Evolutionary conservation across 2,329 filamentous ascomycete species (phyloP).

Genomic region (Fusarium circinatum): DNA sequence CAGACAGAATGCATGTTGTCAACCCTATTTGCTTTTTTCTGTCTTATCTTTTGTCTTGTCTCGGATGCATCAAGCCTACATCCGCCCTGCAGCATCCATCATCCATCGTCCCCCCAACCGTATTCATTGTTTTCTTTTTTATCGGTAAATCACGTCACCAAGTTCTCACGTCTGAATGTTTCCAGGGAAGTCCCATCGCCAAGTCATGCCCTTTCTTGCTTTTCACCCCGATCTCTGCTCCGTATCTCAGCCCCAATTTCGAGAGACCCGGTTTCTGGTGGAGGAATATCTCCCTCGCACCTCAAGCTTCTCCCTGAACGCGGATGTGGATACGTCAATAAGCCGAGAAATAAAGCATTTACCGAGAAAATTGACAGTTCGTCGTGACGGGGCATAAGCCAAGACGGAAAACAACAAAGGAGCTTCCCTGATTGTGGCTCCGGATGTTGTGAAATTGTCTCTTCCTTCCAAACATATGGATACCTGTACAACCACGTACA

Average conservation of each 20-base stretch:
- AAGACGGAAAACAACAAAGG: constrained; percentile 1
- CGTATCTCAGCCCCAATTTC: neutral
- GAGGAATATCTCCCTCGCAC: constrained; percentile 1
- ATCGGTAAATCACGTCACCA: constrained; percentile 16
- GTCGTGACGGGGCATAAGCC: neutral
- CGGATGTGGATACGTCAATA: constrained; percentile 9
- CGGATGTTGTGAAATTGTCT: neutral
- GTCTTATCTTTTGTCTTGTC: constrained; percentile 10
- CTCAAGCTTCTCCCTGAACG: neutral
- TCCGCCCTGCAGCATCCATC: constrained; percentile 10
- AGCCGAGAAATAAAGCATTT: constrained; percentile 1
- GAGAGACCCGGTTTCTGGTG: constrained; percentile 1
- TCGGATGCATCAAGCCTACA: constrained; percentile 16
- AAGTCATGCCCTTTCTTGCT: constrained; percentile 4
- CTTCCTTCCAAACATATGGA: neutral
- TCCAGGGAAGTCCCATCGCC: neutral
- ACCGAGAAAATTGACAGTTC: neutral
- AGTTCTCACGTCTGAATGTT: neutral
- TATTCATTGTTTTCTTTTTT: neutral
- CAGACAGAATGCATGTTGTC: constrained; percentile 6
- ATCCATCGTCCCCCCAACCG: constrained; percentile 19
- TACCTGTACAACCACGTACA: constrained; percentile 2
- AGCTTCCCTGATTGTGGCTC: neutral
- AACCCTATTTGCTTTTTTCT: constrained; percentile 13
- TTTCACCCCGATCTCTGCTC: neutral